Base-by-base conservation (phyloP, 768 basidiomycete species). In the Mycena crocata region DNA sequence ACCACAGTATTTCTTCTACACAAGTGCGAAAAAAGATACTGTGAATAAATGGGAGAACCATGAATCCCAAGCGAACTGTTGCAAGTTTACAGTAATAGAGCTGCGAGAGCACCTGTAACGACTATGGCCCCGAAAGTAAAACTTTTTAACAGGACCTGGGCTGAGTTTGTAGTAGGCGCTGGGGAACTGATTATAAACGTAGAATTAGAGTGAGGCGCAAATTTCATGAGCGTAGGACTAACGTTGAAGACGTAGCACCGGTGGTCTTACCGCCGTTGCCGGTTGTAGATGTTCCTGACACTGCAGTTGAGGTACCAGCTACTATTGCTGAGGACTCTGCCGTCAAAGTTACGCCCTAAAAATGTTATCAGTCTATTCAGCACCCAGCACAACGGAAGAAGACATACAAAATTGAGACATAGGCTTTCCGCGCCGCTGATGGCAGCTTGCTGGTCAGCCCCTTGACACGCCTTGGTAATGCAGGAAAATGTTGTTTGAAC, bases 371-470 rank as follows among this genome's bases (percentile, higher is more conserved):
- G 30, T 50, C 24, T 23, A n/a, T 34, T 15, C 2, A 5, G 15
- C 2, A 24, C n/a, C 21, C 1, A 83, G 80, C n/a, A 86, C 87
- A 4, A 86, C 89, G 69, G 87, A 89, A 87, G 71, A 15, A 17
- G 21, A 66, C 68, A 6, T 45, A 73, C 46, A 63, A 64, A 62
- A 46, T 50, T 10, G 49, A 64, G 26, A 63, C 73, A 64, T 4
- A 68, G 31, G 26, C 14, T 45, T 31, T 65, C 64, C 14, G 68
- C 63, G 9, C 58, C 68, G 24, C 4, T 26, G 21, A 68, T 37
- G 35, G 67, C 62, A 30, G 13, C 49, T 24, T 58, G 57, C 21
- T 68, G 67, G 62, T 68, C 67, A 1, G 61, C 32, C 17, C 49
- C 52, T 34, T 62, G 49, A 35, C 67, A 68, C 19, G 67, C 50